Base-by-base conservation (phyloP, 192 early-diverging fungal species). In the Rhizophlyctis rosea region DNA sequence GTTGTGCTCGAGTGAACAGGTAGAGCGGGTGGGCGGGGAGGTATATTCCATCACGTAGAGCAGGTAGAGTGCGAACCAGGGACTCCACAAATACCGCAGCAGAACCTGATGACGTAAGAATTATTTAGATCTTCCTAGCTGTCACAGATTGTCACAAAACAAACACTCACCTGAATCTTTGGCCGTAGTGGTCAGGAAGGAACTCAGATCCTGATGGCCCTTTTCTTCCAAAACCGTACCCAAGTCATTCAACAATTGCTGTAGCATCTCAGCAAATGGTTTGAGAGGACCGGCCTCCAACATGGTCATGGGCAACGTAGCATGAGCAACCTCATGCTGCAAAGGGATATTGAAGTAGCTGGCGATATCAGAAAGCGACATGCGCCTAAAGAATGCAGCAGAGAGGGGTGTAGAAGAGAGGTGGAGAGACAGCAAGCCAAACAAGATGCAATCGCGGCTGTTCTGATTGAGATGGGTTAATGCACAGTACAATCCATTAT, bases 391-490 rank as follows among this genome's bases (percentile, higher is more conserved):
- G 3, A 75, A 77, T 47, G 77, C 67, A 21, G 91, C 86, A 2
- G 74, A 76, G 47, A 88, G 50, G 0, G 70, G 57, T 0, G 79
- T 78, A 30, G 84, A 83, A 0, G 88, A 83, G 34, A 95, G 90
- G 60, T 93, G 88, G 60, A 92, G 74, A 47, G 87, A 85, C 80
- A 95, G 90, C 63, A 82, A 81, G 7, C 92, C 92, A 76, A 87
- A 94, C 34, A 81, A 74, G 24, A 39, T 34, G 54, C 0, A 16
- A 1, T 55, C 39, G 9, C 18, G 39, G 9, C 9, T 44, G 18
- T 44, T 18, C 39, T 44, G 18, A n/a, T n/a, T n/a, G n/a, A n/a
- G n/a, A n/a, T n/a, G n/a, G n/a, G n/a, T n/a, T n/a, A n/a, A n/a
- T n/a, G n/a, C n/a, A n/a, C n/a, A n/a, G n/a, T n/a, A n/a, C n/a